Evolutionary conservation across 2,329 filamentous ascomycete species (phyloP).

Genomic region (Orbilia oligospora): DNA sequence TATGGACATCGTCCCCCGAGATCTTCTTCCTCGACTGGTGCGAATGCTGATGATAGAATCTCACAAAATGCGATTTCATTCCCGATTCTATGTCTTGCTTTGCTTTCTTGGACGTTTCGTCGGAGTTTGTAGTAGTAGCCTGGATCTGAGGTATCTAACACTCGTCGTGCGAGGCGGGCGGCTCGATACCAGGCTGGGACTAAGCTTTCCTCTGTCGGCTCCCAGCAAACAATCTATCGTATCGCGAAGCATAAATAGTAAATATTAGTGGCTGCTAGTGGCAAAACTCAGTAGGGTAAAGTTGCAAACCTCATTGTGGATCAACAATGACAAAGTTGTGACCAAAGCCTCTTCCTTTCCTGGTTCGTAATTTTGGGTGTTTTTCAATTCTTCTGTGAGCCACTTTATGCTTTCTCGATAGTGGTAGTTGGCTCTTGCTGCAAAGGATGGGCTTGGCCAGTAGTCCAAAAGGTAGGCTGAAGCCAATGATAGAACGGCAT

Average conservation of each 20-base stretch:
- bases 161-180: not conserved
- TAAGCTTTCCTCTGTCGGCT: not conserved
- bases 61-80: slow-evolving; percentile 15
- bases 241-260: too few relatives aligned
- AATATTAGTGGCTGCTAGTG: not conserved
- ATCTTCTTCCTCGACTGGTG: slow-evolving; percentile 20
- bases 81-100: slow-evolving; percentile 7
- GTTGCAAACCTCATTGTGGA: slow-evolving; percentile 11
- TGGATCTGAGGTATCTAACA: slow-evolving; percentile 13
- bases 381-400: not conserved
- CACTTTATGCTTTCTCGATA: not conserved
- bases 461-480: slow-evolving; percentile 14
- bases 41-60: slow-evolving; percentile 15
- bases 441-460: not conserved
- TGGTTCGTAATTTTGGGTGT: not conserved
- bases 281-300: too few relatives aligned
- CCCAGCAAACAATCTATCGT: slow-evolving; percentile 27
- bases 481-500: slow-evolving; percentile 12
- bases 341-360: slow-evolving; percentile 17
- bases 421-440: not conserved
- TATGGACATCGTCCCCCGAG: slow-evolving; percentile 2
- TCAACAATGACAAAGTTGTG: not conserved
- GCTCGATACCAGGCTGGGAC: slow-evolving; percentile 14
- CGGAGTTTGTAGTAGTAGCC: not conserved
- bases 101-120: slow-evolving; percentile 15